Evolutionary conservation across 225 moss, liverwort and hornwort species (phyloP).

Genomic region (Physcomitrium patens): DNA sequence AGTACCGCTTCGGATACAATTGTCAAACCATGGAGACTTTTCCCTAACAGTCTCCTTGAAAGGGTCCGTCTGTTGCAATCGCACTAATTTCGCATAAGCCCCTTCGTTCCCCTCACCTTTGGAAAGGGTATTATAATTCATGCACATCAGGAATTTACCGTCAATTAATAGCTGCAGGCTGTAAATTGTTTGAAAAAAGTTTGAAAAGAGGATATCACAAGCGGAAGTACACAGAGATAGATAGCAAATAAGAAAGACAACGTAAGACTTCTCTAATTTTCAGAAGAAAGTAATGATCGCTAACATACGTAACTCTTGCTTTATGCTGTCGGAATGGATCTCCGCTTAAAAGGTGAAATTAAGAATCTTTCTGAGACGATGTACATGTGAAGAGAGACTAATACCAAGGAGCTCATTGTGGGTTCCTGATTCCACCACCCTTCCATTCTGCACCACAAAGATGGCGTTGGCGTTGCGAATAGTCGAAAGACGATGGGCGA

Average conservation of each 20-base stretch:
- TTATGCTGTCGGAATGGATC: background rate
- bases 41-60: conserved; percentile 30
- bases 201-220: background rate
- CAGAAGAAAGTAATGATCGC: conserved; percentile 4
- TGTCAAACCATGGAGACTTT: conserved; percentile 29
- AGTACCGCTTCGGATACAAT: conserved; percentile 33
- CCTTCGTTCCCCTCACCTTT: conserved; percentile 49
- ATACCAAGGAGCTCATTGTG: conserved; percentile 60
- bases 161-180: background rate
- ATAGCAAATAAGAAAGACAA: background rate
- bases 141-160: background rate
- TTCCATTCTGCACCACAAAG: conserved; percentile 57
- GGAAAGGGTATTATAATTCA: conserved; percentile 13
- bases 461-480: conserved; percentile 57
- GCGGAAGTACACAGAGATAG: background rate
- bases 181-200: background rate
- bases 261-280: background rate
- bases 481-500: conserved; percentile 61
- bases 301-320: conserved; percentile 4
- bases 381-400: background rate
- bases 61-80: conserved; percentile 42
- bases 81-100: conserved; percentile 50
- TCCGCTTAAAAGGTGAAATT: conserved; percentile 1
- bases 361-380: background rate
- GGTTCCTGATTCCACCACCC: conserved; percentile 52